Conservation (phyloP, 2,329 filamentous ascomycete species). For the Macrophomina phaseolina region DNA sequence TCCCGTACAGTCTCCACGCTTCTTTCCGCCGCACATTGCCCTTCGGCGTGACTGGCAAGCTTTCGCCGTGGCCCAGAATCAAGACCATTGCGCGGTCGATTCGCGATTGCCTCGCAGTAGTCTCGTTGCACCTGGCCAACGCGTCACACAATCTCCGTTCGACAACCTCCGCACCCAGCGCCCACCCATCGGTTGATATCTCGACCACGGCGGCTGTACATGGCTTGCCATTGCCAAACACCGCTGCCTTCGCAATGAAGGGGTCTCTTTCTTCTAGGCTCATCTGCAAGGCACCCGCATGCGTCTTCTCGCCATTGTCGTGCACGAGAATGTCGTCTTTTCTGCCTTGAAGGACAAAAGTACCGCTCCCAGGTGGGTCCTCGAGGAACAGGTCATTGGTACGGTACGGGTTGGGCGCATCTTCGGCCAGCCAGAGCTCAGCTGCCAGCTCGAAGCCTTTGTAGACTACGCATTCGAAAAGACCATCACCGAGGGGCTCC, state of each 20-base stretch:
- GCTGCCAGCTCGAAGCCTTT: constrained; percentile 42
- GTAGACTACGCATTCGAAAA: constrained; percentile 41
- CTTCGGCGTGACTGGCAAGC: constrained; percentile 40
- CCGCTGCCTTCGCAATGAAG: constrained; percentile 17
- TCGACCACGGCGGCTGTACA: constrained; percentile 36
- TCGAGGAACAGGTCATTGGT: constrained; percentile 42
- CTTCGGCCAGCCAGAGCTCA: constrained; percentile 37
- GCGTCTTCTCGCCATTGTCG: constrained; percentile 42
- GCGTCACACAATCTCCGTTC: not conserved
- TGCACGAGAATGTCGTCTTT: constrained; percentile 42
- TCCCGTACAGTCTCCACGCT: constrained; percentile 34
- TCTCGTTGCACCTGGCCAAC: not conserved
- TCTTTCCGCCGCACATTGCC: constrained; percentile 42
- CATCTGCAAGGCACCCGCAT: constrained; percentile 39
- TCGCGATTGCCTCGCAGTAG: constrained; percentile 30
- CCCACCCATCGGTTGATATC: constrained; percentile 26
- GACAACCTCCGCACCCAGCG: not conserved
- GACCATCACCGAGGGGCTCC: constrained; percentile 36
- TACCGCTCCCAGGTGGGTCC: constrained; percentile 38
- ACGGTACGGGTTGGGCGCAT: constrained; percentile 34
- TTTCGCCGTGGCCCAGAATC: constrained; percentile 33
- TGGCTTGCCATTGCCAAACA: constrained; percentile 31
- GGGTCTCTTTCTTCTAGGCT: constrained; percentile 35
- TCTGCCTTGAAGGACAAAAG: constrained; percentile 38
- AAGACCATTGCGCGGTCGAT: constrained; percentile 37